Evolutionary conservation across 306 rosid species (phyloP).

Genomic region (Vigna reflexopilosa): DNA sequence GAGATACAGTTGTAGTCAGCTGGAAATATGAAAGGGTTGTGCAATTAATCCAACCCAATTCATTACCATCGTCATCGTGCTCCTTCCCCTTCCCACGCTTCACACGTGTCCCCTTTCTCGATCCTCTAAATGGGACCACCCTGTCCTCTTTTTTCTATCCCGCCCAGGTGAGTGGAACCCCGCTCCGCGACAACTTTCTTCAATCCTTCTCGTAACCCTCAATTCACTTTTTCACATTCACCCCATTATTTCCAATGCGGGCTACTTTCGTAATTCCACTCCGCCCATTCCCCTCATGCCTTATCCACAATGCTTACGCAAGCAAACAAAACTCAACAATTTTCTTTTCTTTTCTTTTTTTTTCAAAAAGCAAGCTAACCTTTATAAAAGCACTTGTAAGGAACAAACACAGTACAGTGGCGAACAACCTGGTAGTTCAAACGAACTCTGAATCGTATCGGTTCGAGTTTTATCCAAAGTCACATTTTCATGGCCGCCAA

Average conservation of each 20-base stretch:
- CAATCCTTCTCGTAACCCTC: neutral
- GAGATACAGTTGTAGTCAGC: constrained; percentile 26
- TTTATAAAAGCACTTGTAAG: constrained; percentile 60
- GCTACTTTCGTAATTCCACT: constrained; percentile 38
- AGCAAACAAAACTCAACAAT: neutral
- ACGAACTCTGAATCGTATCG: neutral
- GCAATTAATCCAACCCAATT: constrained; percentile 41
- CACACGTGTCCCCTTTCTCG: constrained; percentile 48
- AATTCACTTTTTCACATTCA: constrained; percentile 16
- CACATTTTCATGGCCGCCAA: constrained; percentile 59
- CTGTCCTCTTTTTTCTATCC: constrained; percentile 49
- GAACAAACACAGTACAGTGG: constrained; percentile 23
- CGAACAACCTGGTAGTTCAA: neutral
- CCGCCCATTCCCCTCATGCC: neutral
- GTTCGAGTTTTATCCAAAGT: neutral
- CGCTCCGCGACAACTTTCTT: neutral
- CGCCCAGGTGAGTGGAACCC: constrained; percentile 46
- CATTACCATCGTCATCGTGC: neutral
- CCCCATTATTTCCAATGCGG: neutral
- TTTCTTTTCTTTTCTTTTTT: neutral
- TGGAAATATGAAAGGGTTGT: constrained; percentile 8
- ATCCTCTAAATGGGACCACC: constrained; percentile 59
- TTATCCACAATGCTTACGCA: constrained; percentile 34
- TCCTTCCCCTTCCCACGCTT: neutral
- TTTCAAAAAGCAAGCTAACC: constrained; percentile 36